Evolutionary conservation across 257 asterid species (phyloP), one percentile per base, ranked within the genome.

Genomic region (Plantago ovata): DNA sequence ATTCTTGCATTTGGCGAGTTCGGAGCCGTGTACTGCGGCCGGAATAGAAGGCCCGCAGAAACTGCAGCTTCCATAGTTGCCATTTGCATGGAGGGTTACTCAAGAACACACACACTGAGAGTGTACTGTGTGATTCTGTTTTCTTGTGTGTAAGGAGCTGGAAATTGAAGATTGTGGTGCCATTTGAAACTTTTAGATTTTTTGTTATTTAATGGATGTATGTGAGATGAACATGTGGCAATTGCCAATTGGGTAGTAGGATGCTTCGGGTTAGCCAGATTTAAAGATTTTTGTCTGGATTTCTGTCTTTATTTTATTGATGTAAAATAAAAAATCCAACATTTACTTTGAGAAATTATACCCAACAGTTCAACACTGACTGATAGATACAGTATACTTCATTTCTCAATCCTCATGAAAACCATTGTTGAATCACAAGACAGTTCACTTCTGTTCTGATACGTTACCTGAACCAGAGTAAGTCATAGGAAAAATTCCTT

Each of bases 21-120:
- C 32, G 41, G 43, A 39, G 56, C 38, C 33, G 60, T 61, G 45
- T 61, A 12, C 10, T 23, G 69, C 21, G 60, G 70, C 38, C 67
- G 70, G 72, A 76, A 62, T 38, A 38, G 60, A 64, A 68, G 70
- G 65, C 65, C 53, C 1, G 75, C 53, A 1, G 75, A 50, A 64
- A 72, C 39, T 16, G 75, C 68, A 52, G 70, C 48, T 42, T 64
- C 72, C 44, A 64, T 53, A 19, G 72, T 50, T 13, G 76, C 80
- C 81, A 71, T 71, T 59, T 47, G 51, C 61, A 63, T 53, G 56
- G 56, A 28, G 54, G 7, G 6, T 8, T 8, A 28, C 36, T 3
- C 4, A 28, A 16, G 13, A 38, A 49, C 38, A 51, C 56, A 54
- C 71, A 3, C 65, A 39, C 51, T 19, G 61, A 28, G 60, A 3